phyloP scores from a whole-genome alignment of 495 filamentous ascomycete species.

The Aspergillus bertholletiae region DNA sequence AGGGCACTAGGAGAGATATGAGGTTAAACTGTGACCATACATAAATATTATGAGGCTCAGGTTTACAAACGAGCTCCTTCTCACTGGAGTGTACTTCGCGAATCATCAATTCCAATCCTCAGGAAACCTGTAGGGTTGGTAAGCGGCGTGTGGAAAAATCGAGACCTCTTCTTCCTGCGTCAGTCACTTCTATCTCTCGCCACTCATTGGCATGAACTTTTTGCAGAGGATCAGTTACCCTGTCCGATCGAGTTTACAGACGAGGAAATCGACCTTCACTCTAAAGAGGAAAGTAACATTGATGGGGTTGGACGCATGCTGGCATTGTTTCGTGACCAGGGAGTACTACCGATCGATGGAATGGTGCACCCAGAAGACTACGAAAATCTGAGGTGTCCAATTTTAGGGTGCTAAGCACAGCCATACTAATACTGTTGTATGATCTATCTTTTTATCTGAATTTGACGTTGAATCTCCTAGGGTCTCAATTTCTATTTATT shows the following conservation, averaged over 20 bases:
- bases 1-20: constrained; percentile 19
- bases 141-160: constrained; percentile 26
- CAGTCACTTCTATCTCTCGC: constrained; percentile 23
- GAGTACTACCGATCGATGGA: constrained; percentile 24
- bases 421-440: too few species aligned
- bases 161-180: constrained; percentile 35
- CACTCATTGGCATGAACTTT: constrained; percentile 25
- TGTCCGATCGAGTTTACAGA: constrained; percentile 32
- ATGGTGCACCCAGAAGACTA: constrained; percentile 25
- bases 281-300: constrained; percentile 26
- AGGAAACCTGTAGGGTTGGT: constrained; percentile 30
- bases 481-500: too few species aligned
- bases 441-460: too few species aligned
- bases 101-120: constrained; percentile 16
- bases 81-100: constrained; percentile 27
- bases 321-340: constrained; percentile 22
- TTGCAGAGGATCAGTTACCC: constrained; percentile 9
- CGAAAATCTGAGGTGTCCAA: constrained; percentile 11
- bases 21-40: constrained; percentile 25
- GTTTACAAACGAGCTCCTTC: constrained; percentile 24
- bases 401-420: too few species aligned
- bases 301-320: constrained; percentile 22
- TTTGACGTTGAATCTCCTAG: too few species aligned
- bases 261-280: constrained; percentile 25
- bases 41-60: constrained; percentile 31